Base-by-base conservation (phyloP, 495 filamentous ascomycete species). In the Bacidia rubella region DNA sequence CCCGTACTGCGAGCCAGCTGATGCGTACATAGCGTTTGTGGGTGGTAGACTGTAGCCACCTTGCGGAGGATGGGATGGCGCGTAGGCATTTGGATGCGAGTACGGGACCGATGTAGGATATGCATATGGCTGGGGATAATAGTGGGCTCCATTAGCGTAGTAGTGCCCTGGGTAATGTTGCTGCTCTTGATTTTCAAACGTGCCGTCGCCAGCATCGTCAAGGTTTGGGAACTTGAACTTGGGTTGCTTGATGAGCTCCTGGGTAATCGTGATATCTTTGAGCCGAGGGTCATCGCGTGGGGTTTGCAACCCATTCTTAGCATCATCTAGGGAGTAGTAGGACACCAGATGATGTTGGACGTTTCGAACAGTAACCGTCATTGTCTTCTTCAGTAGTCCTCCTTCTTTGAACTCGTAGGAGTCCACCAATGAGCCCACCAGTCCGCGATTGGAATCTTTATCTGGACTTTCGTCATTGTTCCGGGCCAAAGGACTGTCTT, bases 341-440 rank as follows among this genome's bases (percentile, higher is more conserved):
- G 84, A 90, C 39, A 94, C 86, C 47, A 96, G 67, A 58, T 93
- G 87, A 62, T 90, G 88, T 2, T 75, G 77, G 3, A 85, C 68
- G 7, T 79, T 79, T 17, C 78, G 66, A 43, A 85, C 75, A 2
- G 74, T 80, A 23, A 95, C 76, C 52, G 81, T 87, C 62, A 95
- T 86, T 0, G 89, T 95, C 73, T 94, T 95, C 70, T 96, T 96
- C 24, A 95, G 78, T 52, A 95, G 65, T 0, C 89, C 89, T 1
- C 80, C 77, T 40, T 80, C 74, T 67, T 88, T 90, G 74, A 95
- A 95, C 21, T 79, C 80, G 63, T 95, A 95, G 0, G 83, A 87
- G 65, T 94, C 87, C 2, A 86, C 74, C 23, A 95, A 72, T 7
- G 87, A 94, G 25, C 89, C 89, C 32, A 92, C 77, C 52, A 88